phyloP scores from a whole-genome alignment of 2,329 filamentous ascomycete species.

The Erysiphe pulchra region DNA sequence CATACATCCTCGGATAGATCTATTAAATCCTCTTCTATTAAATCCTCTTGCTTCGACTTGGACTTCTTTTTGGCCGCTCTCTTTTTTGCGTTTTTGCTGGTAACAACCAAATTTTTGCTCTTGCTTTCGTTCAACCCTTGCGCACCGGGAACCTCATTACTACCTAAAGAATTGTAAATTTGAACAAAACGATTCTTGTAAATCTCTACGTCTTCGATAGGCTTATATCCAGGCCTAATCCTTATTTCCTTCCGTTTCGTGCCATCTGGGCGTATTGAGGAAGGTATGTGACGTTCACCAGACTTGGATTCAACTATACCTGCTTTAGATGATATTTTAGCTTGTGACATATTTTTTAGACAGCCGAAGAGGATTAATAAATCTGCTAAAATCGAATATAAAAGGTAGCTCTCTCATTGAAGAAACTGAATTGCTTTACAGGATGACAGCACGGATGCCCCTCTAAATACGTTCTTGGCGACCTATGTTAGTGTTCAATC shows the following conservation, averaged over 20 bases:
- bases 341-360: not conserved
- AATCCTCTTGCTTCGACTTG: constrained; percentile 12
- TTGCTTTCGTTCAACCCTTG: constrained; percentile 24
- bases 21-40: constrained; percentile 5
- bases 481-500: too few relatives aligned
- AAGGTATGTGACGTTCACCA: constrained; percentile 71
- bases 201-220: constrained; percentile 82
- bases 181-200: constrained; percentile 87
- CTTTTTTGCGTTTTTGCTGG: constrained; percentile 71
- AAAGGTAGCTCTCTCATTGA: not conserved
- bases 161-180: constrained; percentile 51
- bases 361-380: constrained; percentile 1
- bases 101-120: constrained; percentile 23
- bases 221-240: constrained; percentile 76
- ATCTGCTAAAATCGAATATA: constrained; percentile 2
- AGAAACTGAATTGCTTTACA: too few relatives aligned
- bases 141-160: constrained; percentile 51
- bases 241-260: constrained; percentile 84
- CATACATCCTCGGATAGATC: constrained; percentile 1
- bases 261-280: constrained; percentile 67
- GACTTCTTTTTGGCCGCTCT: constrained; percentile 39
- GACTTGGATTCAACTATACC: constrained; percentile 51
- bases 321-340: constrained; percentile 25
- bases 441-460: too few relatives aligned
- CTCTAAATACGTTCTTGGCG: too few relatives aligned